Evolutionary conservation across 2,329 filamentous ascomycete genomes (phyloP).

Genomic region (Arthrobotrys sinensis): DNA sequence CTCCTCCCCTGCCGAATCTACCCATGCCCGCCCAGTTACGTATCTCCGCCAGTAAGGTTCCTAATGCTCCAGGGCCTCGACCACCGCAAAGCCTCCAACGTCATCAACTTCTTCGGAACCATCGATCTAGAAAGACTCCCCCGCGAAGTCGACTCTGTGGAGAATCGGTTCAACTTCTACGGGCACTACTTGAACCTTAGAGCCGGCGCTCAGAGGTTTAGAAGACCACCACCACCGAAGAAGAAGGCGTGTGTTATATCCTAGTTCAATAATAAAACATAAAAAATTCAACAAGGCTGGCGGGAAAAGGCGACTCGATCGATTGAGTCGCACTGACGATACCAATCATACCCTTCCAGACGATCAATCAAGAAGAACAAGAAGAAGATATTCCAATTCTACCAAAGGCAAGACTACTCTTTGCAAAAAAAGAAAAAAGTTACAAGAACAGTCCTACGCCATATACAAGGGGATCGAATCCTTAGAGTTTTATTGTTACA

Average conservation of each 20-base stretch:
- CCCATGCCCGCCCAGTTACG: background rate
- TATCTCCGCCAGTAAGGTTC: background rate
- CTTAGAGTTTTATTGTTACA: too few species aligned
- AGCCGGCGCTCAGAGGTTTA: background rate
- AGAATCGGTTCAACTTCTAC: background rate
- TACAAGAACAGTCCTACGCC: too few species aligned
- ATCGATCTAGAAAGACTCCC: slow-evolving; percentile 22
- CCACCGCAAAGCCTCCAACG: background rate
- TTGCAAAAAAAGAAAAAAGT: too few species aligned
- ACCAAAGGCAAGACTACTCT: too few species aligned
- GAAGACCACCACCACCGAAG: background rate
- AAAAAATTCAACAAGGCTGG: too few species aligned
- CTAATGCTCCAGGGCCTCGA: slow-evolving; percentile 14
- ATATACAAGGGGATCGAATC: too few species aligned
- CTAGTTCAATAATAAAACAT: too few species aligned
- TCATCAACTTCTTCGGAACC: slow-evolving; percentile 1
- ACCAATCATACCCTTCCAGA: background rate
- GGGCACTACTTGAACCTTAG: slow-evolving; percentile 11
- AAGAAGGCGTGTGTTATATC: background rate
- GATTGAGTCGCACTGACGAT: background rate
- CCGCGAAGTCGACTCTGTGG: slow-evolving; percentile 6
- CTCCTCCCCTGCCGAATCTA: slow-evolving; percentile 14
- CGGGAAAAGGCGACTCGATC: background rate
- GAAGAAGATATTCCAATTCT: background rate
- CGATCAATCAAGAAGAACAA: background rate